These are phyloP conservation scores for Phaeosphaeria sp. DNA, from an alignment of 2,329 filamentous ascomycete species.

Conservation along the genomic window DNA sequence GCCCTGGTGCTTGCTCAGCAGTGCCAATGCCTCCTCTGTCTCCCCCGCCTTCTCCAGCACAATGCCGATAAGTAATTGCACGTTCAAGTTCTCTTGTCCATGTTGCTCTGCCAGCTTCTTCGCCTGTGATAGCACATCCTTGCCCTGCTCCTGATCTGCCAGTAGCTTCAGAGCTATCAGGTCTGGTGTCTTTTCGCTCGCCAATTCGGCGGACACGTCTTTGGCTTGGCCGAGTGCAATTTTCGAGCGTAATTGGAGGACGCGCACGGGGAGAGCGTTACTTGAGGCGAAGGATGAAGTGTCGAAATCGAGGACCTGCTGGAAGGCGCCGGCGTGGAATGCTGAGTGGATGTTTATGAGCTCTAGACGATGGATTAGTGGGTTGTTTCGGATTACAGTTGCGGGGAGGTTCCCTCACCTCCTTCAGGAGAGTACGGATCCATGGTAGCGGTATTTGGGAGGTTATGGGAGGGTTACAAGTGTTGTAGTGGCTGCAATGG, in stretches of 20 bases:
- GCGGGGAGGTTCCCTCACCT: conserved; percentile 49
- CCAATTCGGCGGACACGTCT: conserved; percentile 72
- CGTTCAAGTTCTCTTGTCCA: conserved; percentile 72
- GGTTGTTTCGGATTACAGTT: not conserved
- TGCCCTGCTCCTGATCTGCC: conserved; percentile 64
- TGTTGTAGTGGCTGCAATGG: not conserved
- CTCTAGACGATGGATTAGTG: conserved; percentile 52
- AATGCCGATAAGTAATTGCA: conserved; percentile 83
- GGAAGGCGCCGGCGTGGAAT: conserved; percentile 81
- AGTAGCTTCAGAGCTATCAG: conserved; percentile 78
- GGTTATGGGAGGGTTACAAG: not conserved
- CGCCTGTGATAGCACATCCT: conserved; percentile 61
- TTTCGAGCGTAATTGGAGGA: conserved; percentile 81
- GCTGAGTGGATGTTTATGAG: conserved; percentile 72
- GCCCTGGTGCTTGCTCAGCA: conserved; percentile 84
- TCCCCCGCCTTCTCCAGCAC: conserved; percentile 80
- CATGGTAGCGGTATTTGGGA: conserved; percentile 21
- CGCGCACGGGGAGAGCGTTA: conserved; percentile 76
- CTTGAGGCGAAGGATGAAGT: conserved; percentile 77
- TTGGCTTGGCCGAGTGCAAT: conserved; percentile 81
- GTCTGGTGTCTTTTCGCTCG: conserved; percentile 71
- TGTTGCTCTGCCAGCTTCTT: conserved; percentile 72
- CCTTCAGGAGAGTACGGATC: conserved; percentile 71
- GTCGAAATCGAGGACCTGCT: conserved; percentile 85
- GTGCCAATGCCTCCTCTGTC: conserved; percentile 81